Evolutionary conservation across 768 basidiomycete genomes (phyloP).

Genomic region (Mycena chlorophos): DNA sequence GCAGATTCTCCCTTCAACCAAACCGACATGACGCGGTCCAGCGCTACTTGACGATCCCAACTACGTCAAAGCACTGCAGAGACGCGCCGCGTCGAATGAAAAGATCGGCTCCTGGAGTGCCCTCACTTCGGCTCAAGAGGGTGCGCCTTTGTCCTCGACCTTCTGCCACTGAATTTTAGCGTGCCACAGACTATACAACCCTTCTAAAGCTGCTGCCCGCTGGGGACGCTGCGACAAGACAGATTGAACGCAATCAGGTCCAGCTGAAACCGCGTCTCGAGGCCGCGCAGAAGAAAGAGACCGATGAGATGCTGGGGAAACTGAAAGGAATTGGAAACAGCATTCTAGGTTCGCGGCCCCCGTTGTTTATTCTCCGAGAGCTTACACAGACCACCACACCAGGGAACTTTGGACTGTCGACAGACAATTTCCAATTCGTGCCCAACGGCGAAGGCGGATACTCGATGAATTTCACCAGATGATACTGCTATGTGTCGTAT

Average conservation of each 20-base stretch:
- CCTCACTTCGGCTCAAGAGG: slow-evolving; percentile 80
- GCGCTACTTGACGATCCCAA: slow-evolving; percentile 83
- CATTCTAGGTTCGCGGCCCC: slow-evolving; percentile 62
- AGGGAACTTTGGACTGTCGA: slow-evolving; percentile 94
- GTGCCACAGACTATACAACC: slow-evolving; percentile 66
- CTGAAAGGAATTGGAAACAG: slow-evolving; percentile 91
- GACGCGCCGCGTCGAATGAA: slow-evolving; percentile 88
- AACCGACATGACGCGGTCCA: slow-evolving; percentile 30
- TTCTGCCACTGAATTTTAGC: slow-evolving; percentile 1
- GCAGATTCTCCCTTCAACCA: background rate
- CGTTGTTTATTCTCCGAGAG: background rate
- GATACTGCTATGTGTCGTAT: slow-evolving; percentile 12
- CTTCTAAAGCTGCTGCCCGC: slow-evolving; percentile 67
- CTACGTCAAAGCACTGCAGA: slow-evolving; percentile 85
- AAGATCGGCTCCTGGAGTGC: slow-evolving; percentile 80
- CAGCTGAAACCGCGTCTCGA: slow-evolving; percentile 68
- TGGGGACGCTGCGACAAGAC: slow-evolving; percentile 48
- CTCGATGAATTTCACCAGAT: slow-evolving; percentile 80
- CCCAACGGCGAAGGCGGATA: slow-evolving; percentile 96
- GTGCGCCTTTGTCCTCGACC: slow-evolving; percentile 41
- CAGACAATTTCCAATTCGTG: slow-evolving; percentile 95
- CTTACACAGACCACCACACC: slow-evolving; percentile 1
- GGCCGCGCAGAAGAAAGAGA: slow-evolving; percentile 81
- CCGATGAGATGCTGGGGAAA: slow-evolving; percentile 88
- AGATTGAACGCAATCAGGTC: slow-evolving; percentile 50